Conservation (phyloP, 306 rosid genomes). For the Fagus crenata region DNA sequence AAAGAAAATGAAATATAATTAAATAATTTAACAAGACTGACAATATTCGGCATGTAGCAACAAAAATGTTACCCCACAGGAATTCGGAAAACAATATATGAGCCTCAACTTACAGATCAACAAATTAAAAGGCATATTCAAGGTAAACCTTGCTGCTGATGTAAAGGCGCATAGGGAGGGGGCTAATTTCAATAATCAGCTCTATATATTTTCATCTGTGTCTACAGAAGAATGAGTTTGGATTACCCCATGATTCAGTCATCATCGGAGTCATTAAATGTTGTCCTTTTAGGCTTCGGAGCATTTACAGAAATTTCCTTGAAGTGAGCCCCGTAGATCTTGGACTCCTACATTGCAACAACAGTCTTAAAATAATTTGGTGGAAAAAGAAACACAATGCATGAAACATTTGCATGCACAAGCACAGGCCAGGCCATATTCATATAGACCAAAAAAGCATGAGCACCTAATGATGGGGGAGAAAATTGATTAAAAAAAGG, state of each 20-base stretch:
- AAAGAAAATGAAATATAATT: no score
- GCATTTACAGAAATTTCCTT: conserved; percentile 82
- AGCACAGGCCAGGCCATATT: no score
- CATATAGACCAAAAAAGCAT: no score
- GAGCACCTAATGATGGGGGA: background rate
- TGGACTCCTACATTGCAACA: conserved; percentile 67
- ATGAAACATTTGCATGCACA: no score
- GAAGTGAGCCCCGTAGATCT: conserved; percentile 90
- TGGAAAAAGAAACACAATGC: background rate
- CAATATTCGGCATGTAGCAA: background rate
- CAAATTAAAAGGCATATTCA: background rate
- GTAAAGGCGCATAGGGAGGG: background rate
- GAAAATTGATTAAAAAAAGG: conserved; percentile 3
- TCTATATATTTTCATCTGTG: background rate
- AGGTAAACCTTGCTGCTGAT: no score
- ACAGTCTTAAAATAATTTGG: conserved; percentile 1
- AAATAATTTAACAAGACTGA: background rate
- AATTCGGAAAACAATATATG: background rate
- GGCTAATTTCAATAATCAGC: background rate
- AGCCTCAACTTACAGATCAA: background rate
- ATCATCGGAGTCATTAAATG: conserved; percentile 77
- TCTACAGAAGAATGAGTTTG: conserved; percentile 1
- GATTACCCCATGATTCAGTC: conserved; percentile 38
- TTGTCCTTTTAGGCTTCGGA: conserved; percentile 72
- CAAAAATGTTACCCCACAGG: background rate